phyloP scores from a whole-genome alignment of 129 eudicot species.

The Chrysanthemum makinoi region DNA sequence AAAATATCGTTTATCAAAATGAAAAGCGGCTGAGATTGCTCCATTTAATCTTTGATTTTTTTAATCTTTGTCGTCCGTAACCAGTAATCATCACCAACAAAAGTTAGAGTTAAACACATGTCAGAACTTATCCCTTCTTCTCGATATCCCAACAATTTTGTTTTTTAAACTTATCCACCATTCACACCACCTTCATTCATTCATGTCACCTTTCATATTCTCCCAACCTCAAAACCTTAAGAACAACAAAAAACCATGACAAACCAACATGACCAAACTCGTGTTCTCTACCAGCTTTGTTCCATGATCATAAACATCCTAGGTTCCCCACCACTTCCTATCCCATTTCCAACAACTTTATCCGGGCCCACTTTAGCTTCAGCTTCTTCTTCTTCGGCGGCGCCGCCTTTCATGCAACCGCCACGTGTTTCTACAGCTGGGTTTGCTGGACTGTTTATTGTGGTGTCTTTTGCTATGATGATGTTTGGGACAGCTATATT shows the following conservation, averaged over 20 bases:
- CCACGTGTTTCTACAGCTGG: slow-evolving; percentile 47
- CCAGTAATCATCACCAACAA: not conserved
- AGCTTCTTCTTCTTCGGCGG: slow-evolving; percentile 26
- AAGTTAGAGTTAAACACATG: slow-evolving; percentile 14
- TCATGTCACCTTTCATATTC: not conserved
- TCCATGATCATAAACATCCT: slow-evolving; percentile 59
- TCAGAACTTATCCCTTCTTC: slow-evolving; percentile 34
- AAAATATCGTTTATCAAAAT: too few relatives aligned
- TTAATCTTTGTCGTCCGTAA: too few relatives aligned
- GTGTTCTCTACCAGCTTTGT: slow-evolving; percentile 47
- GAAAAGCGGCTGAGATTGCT: too few relatives aligned
- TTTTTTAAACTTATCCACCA: slow-evolving; percentile 20
- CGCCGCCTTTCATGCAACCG: not conserved
- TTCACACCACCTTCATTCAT: not conserved
- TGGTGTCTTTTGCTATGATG: slow-evolving; percentile 69
- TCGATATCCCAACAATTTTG: slow-evolving; percentile 29
- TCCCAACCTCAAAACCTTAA: not conserved
- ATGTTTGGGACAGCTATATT: slow-evolving; percentile 58
- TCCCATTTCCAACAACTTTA: slow-evolving; percentile 35
- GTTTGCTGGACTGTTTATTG: slow-evolving; percentile 55
- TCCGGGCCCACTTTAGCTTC: slow-evolving; percentile 25
- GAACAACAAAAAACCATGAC: slow-evolving; percentile 21
- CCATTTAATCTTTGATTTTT: too few relatives aligned
- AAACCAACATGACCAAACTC: slow-evolving; percentile 33
- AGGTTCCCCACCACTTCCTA: slow-evolving; percentile 48